These are phyloP conservation scores for Coleophoma crateriformis DNA, from an alignment of 2,329 filamentous ascomycete species.

Conservation along the genomic window DNA sequence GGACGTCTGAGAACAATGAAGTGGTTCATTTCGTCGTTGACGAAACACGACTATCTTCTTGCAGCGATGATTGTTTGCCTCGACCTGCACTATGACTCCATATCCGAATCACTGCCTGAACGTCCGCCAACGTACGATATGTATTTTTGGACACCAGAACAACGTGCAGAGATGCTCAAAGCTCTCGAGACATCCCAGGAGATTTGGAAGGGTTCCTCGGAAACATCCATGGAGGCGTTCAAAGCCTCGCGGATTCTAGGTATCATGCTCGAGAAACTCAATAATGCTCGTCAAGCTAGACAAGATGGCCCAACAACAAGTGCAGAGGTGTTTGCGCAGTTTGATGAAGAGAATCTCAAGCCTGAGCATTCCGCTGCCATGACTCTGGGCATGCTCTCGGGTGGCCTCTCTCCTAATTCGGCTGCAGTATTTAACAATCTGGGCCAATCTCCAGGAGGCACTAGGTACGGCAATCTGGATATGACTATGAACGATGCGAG, in stretches of 20 bases:
- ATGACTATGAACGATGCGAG: slow-evolving; percentile 22
- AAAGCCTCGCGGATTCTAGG: slow-evolving; percentile 79
- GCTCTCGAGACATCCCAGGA: slow-evolving; percentile 66
- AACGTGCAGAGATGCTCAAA: slow-evolving; percentile 69
- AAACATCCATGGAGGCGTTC: slow-evolving; percentile 81
- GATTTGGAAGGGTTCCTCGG: slow-evolving; percentile 76
- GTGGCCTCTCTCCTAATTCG: slow-evolving; percentile 46
- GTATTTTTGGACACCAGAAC: slow-evolving; percentile 51
- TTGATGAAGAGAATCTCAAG: slow-evolving; percentile 45
- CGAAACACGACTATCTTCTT: slow-evolving; percentile 79
- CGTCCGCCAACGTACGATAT: slow-evolving; percentile 35
- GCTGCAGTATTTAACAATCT: slow-evolving; percentile 27
- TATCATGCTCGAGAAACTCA: slow-evolving; percentile 79
- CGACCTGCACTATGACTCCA: slow-evolving; percentile 69
- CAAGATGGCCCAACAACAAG: slow-evolving; percentile 14
- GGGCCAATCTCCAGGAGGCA: slow-evolving; percentile 25
- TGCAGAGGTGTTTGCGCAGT: slow-evolving; percentile 20
- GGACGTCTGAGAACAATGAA: slow-evolving; percentile 68
- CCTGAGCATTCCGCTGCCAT: slow-evolving; percentile 62
- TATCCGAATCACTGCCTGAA: slow-evolving; percentile 27
- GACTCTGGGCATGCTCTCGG: slow-evolving; percentile 64
- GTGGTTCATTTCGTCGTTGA: slow-evolving; percentile 75
- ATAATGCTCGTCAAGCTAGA: slow-evolving; percentile 16
- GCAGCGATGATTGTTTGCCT: slow-evolving; percentile 80
- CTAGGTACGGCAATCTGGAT: slow-evolving; percentile 21